A percentile compares a stretch with the other conserved stretches of the same genome.
phyloP scores from a whole-genome alignment of 2,329 filamentous ascomycete genomes.

The Neopestalotiopsis rosae region DNA sequence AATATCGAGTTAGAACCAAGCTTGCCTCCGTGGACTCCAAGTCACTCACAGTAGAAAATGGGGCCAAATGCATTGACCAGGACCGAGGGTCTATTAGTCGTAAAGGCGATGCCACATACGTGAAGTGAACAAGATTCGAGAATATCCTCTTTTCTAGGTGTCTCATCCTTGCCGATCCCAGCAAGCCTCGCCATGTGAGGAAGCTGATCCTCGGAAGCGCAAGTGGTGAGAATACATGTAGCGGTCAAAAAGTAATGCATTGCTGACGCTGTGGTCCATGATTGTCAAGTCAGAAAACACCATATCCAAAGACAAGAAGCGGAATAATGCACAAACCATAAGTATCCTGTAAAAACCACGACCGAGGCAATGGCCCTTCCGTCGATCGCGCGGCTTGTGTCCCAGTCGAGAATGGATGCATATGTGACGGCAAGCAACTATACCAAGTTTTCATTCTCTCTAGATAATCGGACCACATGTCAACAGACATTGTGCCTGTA shows the following conservation, averaged over 20 bases:
- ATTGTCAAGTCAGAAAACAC: not conserved
- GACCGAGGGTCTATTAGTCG: slow-evolving; percentile 46
- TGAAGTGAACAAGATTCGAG: slow-evolving; percentile 41
- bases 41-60: slow-evolving; percentile 48
- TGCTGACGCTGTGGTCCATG: slow-evolving; percentile 40
- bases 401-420: slow-evolving; percentile 20
- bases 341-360: slow-evolving; percentile 47
- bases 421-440: slow-evolving; percentile 34
- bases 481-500: slow-evolving; percentile 9
- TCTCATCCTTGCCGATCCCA: not conserved
- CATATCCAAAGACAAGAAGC: not conserved
- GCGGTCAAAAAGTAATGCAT: slow-evolving; percentile 49
- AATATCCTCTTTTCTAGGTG: slow-evolving; percentile 27
- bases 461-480: slow-evolving; percentile 29
- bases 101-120: slow-evolving; percentile 51
- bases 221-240: slow-evolving; percentile 35
- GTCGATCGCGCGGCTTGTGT: not conserved
- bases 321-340: slow-evolving; percentile 41
- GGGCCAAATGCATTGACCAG: slow-evolving; percentile 55
- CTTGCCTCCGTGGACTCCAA: not conserved
- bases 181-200: not conserved
- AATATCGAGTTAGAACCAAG: not conserved
- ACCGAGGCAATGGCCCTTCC: slow-evolving; percentile 36
- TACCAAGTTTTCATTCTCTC: slow-evolving; percentile 37
- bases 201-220: slow-evolving; percentile 20